Evolutionary conservation across 2,329 filamentous ascomycete genomes (phyloP), one percentile per base, ranked within the genome.

Genomic region (Diaporthe vaccinii): DNA sequence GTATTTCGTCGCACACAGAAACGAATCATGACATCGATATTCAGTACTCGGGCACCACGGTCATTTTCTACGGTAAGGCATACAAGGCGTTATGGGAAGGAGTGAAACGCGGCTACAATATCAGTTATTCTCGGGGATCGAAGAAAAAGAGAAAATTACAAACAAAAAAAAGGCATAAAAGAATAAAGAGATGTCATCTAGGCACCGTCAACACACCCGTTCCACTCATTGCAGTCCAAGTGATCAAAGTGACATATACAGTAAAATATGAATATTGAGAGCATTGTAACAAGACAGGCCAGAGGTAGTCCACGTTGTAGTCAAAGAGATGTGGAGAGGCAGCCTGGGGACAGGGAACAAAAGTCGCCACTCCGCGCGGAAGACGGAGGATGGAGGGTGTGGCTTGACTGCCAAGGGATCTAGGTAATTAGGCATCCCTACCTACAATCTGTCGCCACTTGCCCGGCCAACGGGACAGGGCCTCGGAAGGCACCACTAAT

Each of bases 81-180:
- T 53, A 25, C 14, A 20, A 4, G 59, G 69, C 61, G 25, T 25
- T 57, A 12, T 22, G n/a, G 46, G 22, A 44, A 44, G 10, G 14
- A 44, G 20, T 36, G 46, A 53, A 55, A 62, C 20, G 22, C 62
- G 61, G 49, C 22, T 46, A 59, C 15, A 9, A 3, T 12, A 4
- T 28, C 20, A 14, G 1, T n/a, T 34, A 34, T 44, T 70, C 22
- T 58, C 15, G 36, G 51, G 28, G 51, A 31, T 15, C 34, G 65
- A 70, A 71, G 44, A 58, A 71, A 70, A 72, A 57, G 65, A n/a
- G 41, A 25, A 44, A 20, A 69, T 4, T 44, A 17, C 7, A 67
- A n/a, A 67, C 31, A 72, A 44, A 68, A 67, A 72, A 57, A 41
- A 36, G 53, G 58, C 68, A 74, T 31, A 77, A 74, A 75, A 74